Percentiles rank a stretch among this genome's conserved stretches.
These are phyloP conservation scores for Rubus idaeus DNA, from an alignment of 306 rosid species.

Conservation along the genomic window DNA sequence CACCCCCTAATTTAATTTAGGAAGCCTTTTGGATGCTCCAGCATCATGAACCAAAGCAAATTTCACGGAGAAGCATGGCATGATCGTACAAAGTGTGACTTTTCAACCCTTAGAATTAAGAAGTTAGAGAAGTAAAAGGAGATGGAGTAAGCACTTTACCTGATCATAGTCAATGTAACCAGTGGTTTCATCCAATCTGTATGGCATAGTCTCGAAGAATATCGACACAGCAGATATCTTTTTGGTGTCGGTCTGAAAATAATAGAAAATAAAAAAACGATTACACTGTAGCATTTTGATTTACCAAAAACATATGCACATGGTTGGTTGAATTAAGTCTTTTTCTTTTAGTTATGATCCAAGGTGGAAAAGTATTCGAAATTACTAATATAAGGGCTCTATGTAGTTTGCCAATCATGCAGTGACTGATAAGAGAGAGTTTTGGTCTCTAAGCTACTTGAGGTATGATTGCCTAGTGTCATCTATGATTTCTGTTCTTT, in stretches of 20 bases:
- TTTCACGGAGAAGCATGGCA: not conserved
- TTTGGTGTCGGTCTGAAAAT: constrained; percentile 86
- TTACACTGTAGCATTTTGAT: not conserved
- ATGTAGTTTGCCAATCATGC: not conserved
- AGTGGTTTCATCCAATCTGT: constrained; percentile 76
- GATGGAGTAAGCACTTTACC: constrained; percentile 36
- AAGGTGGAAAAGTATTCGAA: not conserved
- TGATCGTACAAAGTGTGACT: not conserved
- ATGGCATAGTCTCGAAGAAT: constrained; percentile 88
- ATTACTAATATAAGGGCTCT: not conserved
- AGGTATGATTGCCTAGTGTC: not conserved
- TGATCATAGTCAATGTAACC: constrained; percentile 96
- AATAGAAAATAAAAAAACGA: constrained; percentile 6
- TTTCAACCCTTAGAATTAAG: not conserved
- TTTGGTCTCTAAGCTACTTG: not conserved
- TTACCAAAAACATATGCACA: not conserved
- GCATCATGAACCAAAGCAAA: not conserved
- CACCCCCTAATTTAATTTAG: no score
- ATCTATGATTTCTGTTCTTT: not conserved
- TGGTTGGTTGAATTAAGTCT: not conserved
- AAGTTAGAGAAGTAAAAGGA: constrained; percentile 10
- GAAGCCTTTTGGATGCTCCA: no score
- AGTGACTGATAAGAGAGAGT: not conserved
- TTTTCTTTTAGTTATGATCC: not conserved
- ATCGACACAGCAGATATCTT: constrained; percentile 88